A percentile compares a stretch with the other conserved stretches of the same genome.
These are phyloP conservation scores for Adansonia digitata DNA, from an alignment of 345 rosid species.

Conservation along the genomic window DNA sequence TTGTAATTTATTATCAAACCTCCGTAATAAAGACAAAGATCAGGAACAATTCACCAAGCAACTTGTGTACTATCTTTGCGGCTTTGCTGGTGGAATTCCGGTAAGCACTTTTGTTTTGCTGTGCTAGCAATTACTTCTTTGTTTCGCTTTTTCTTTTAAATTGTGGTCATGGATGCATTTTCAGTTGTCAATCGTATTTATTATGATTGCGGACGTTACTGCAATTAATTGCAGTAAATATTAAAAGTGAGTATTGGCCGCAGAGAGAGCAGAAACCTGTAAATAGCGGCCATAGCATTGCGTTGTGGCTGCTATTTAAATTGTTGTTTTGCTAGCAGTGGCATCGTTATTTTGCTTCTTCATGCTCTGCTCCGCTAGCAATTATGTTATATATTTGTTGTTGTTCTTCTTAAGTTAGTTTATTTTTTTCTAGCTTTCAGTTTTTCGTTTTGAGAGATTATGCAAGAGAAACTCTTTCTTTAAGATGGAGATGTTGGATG, in stretches of 20 bases:
- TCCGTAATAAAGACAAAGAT: slow-evolving; percentile 64
- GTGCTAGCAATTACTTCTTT: slow-evolving; percentile 7
- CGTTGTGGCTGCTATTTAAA: too few species aligned
- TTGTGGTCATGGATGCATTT: too few species aligned
- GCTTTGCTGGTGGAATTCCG: slow-evolving; percentile 91
- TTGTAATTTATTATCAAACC: neutral
- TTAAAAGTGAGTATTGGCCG: too few species aligned
- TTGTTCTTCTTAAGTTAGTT: neutral
- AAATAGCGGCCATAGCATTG: too few species aligned
- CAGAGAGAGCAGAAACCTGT: too few species aligned
- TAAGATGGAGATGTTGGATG: slow-evolving; percentile 99
- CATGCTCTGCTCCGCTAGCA: neutral
- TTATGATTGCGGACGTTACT: too few species aligned
- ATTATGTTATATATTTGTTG: neutral
- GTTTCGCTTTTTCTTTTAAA: neutral
- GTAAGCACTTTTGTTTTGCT: slow-evolving; percentile 56
- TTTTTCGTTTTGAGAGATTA: slow-evolving; percentile 90
- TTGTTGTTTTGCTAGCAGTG: slow-evolving; percentile 2
- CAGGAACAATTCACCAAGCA: slow-evolving; percentile 88
- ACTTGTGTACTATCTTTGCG: slow-evolving; percentile 77
- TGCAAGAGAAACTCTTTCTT: slow-evolving; percentile 69
- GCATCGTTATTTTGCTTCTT: neutral
- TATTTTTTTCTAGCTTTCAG: slow-evolving; percentile 33
- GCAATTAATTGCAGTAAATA: too few species aligned
- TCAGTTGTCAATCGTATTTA: too few species aligned